Percentiles rank a stretch among this genome's conserved stretches.
These are phyloP conservation scores for Trichoderma sp. DNA, from an alignment of 2,329 filamentous ascomycete species.

Conservation along the genomic window DNA sequence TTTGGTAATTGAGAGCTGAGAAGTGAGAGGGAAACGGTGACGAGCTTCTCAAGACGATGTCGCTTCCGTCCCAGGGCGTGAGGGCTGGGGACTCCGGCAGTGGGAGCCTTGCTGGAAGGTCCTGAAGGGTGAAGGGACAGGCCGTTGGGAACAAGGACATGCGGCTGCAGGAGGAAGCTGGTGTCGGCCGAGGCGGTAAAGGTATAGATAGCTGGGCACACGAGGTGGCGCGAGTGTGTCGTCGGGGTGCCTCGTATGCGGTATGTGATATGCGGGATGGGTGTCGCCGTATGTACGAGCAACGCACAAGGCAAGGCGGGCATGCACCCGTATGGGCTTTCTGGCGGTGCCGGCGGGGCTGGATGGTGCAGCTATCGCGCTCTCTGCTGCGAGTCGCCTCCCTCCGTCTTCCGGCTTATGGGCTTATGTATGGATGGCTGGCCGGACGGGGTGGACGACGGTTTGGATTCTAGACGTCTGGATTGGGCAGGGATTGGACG, in stretches of 20 bases:
- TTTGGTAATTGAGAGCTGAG: neutral
- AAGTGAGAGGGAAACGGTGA: neutral
- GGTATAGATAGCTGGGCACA: neutral
- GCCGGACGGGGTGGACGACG: too few relatives aligned
- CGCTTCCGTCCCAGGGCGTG: neutral
- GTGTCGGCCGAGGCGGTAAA: slow-evolving; percentile 24
- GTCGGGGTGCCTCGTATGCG: neutral
- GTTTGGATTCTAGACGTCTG: slow-evolving; percentile 13
- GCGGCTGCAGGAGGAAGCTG: neutral
- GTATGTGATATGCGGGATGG: slow-evolving; percentile 12
- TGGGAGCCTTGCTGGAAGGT: slow-evolving; percentile 17
- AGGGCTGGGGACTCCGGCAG: neutral
- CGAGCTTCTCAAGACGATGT: neutral
- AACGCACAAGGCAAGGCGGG: slow-evolving; percentile 2
- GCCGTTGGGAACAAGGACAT: slow-evolving; percentile 25
- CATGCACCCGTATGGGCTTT: slow-evolving; percentile 2
- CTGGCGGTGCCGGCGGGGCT: neutral
- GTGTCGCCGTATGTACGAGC: neutral
- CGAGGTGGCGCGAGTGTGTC: slow-evolving; percentile 16
- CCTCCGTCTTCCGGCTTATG: neutral
- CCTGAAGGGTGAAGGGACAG: slow-evolving; percentile 13
- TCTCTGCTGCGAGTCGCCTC: neutral
- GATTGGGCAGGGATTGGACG: slow-evolving; percentile 4
- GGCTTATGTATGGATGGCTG: neutral
- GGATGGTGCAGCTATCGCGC: neutral